Conservation (phyloP, 306 rosid genomes). For the Sindora glabra region DNA sequence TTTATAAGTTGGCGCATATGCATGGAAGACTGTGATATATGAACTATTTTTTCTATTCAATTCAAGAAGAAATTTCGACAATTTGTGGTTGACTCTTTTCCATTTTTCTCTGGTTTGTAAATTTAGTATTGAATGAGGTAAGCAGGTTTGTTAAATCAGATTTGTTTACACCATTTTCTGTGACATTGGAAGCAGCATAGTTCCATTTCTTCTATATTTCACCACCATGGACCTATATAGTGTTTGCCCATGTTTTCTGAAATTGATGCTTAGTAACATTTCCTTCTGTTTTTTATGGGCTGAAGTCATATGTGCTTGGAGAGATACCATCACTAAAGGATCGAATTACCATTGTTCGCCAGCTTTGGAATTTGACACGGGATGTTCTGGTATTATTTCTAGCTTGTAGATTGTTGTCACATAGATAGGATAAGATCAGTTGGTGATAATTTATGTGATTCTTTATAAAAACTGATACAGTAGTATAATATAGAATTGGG, state of each 20-base stretch:
- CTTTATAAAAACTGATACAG: background rate
- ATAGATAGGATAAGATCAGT: background rate
- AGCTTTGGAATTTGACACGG: constrained; percentile 82
- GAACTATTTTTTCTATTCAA: background rate
- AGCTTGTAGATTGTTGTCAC: background rate
- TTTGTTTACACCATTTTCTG: background rate
- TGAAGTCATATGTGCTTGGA: constrained; percentile 92
- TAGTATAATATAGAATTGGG: background rate
- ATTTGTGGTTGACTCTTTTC: background rate
- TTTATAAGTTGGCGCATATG: background rate
- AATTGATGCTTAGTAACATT: constrained; percentile 19
- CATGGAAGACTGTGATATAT: background rate
- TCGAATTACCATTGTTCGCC: constrained; percentile 79
- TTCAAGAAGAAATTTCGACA: background rate
- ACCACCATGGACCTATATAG: background rate
- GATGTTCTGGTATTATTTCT: constrained; percentile 73
- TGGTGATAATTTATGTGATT: background rate
- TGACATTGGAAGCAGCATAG: background rate
- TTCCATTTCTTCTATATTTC: background rate
- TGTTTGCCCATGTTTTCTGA: background rate
- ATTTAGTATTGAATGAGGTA: background rate
- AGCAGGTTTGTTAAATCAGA: background rate
- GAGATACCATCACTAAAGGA: constrained; percentile 88
- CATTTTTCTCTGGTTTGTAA: background rate
- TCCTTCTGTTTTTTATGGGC: constrained; percentile 24